Conservation (phyloP, 192 early-diverging fungal genomes). For the Linnemannia elongata region DNA sequence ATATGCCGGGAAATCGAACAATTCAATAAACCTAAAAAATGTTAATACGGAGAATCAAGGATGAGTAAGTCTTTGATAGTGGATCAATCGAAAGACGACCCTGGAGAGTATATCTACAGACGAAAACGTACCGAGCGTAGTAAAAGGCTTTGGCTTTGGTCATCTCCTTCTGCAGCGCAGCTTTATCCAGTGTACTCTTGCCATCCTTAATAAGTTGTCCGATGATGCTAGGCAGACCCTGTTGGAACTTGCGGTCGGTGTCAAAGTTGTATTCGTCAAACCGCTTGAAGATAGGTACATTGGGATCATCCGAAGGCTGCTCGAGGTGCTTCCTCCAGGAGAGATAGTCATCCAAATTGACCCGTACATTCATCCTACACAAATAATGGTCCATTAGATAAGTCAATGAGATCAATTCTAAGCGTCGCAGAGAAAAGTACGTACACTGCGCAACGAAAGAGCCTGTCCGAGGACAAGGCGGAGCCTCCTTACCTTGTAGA, state of each 20-base stretch:
- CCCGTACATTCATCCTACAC: slow-evolving; percentile 43
- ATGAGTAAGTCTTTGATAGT: neutral
- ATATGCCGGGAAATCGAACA: slow-evolving; percentile 60
- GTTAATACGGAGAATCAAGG: neutral
- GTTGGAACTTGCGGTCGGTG: slow-evolving; percentile 57
- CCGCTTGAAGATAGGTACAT: slow-evolving; percentile 54
- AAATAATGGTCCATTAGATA: neutral
- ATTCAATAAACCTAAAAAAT: slow-evolving; percentile 55
- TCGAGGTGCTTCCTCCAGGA: slow-evolving; percentile 56
- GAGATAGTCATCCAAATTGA: slow-evolving; percentile 61
- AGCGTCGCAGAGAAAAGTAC: neutral
- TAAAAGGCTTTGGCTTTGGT: slow-evolving; percentile 65
- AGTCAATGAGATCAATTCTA: neutral
- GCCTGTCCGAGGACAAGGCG: too few relatives aligned
- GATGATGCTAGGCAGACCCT: slow-evolving; percentile 60
- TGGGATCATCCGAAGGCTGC: slow-evolving; percentile 34
- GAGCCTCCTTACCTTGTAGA: slow-evolving; percentile 41
- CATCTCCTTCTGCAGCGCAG: slow-evolving; percentile 59
- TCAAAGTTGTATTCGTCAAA: slow-evolving; percentile 65
- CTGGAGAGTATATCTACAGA: neutral
- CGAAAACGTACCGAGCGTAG: slow-evolving; percentile 51
- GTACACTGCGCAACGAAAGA: slow-evolving; percentile 7
- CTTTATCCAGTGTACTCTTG: slow-evolving; percentile 58
- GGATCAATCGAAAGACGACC: neutral
- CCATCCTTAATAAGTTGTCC: slow-evolving; percentile 54